phyloP scores from a whole-genome alignment of 169 alveolate species.

The Miamiensis avidus region DNA sequence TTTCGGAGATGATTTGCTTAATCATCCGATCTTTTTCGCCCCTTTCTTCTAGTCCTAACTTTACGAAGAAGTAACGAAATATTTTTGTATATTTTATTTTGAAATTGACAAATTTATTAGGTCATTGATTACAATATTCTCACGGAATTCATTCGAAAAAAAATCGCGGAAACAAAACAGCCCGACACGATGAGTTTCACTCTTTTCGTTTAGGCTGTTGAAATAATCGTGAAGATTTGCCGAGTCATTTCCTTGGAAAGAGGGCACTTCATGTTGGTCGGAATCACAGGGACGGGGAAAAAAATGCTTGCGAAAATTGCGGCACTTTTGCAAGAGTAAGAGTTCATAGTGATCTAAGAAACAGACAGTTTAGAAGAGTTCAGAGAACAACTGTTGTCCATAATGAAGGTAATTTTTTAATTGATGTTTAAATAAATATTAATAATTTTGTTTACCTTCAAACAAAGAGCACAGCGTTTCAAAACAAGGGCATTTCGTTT shows the following conservation, averaged over 20 bases:
- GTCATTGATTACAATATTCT: too few species aligned
- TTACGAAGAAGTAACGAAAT: conserved; percentile 41
- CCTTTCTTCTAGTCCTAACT: not conserved
- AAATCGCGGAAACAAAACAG: conserved; percentile 54
- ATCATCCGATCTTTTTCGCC: not conserved
- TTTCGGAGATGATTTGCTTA: not conserved
- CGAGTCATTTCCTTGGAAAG: not conserved
- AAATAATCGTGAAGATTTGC: not conserved
- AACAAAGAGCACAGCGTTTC: conserved; percentile 42
- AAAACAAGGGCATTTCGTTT: conserved; percentile 55
- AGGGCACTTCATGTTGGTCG: not conserved
- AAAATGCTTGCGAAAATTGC: not conserved
- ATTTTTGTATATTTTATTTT: too few species aligned
- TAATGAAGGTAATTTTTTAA: conserved; percentile 45
- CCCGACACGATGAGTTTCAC: conserved; percentile 22
- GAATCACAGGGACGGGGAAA: not conserved
- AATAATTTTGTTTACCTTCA: conserved; percentile 63
- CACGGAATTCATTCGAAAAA: too few species aligned
- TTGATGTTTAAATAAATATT: conserved; percentile 47
- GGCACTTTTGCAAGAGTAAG: not conserved
- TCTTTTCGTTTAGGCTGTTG: not conserved
- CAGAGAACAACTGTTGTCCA: conserved; percentile 45
- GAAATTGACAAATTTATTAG: too few species aligned
- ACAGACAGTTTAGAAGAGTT: not conserved
- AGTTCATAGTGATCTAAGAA: not conserved